phyloP scores from a whole-genome alignment of 2,329 filamentous ascomycete genomes.

The Colletotrichum endophyticum region DNA sequence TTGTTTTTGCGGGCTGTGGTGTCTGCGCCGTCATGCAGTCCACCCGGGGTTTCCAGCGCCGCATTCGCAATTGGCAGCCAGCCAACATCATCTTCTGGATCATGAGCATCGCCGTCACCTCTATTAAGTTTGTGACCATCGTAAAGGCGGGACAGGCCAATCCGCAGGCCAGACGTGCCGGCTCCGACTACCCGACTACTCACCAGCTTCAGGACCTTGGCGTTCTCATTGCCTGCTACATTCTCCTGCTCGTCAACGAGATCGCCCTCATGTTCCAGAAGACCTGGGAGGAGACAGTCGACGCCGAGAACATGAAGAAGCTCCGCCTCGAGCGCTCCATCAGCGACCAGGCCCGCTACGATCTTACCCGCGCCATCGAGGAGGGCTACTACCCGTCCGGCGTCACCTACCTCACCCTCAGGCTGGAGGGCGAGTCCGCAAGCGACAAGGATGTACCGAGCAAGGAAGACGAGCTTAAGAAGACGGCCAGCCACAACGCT shows the following conservation, averaged over 20 bases:
- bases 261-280: constrained; percentile 20
- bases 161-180: constrained; percentile 7
- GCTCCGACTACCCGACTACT: constrained; percentile 22
- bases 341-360: constrained; percentile 18
- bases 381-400: constrained; percentile 19
- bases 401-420: constrained; percentile 16
- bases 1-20: constrained; percentile 25
- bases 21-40: constrained; percentile 22
- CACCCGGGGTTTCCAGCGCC: constrained; percentile 19
- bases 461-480: constrained; percentile 15
- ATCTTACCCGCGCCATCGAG: constrained; percentile 17
- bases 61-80: constrained; percentile 23
- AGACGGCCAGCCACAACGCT: constrained; percentile 9
- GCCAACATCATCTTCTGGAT: constrained; percentile 26
- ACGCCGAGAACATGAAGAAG: constrained; percentile 14
- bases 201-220: constrained; percentile 28
- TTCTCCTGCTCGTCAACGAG: constrained; percentile 21
- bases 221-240: constrained; percentile 24
- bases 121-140: constrained; percentile 24
- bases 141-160: not conserved
- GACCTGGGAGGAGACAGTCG: constrained; percentile 16
- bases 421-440: constrained; percentile 14
- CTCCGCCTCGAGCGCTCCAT: constrained; percentile 11
- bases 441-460: constrained; percentile 13
- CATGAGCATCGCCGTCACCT: constrained; percentile 24